Conservation (phyloP, 768 basidiomycete genomes). For the Tulasnella sp. region DNA sequence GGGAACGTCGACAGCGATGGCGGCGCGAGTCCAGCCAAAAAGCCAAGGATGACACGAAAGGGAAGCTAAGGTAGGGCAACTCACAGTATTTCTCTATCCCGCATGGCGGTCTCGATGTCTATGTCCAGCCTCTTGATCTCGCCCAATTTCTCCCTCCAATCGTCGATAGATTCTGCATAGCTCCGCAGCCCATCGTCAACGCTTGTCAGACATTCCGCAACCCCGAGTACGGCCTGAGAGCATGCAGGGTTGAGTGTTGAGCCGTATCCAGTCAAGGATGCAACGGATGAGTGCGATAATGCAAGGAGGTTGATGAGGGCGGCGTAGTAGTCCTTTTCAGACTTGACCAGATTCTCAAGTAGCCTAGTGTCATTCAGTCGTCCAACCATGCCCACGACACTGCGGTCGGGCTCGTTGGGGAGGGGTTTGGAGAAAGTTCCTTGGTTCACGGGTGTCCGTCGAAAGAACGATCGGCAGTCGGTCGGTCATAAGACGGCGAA, state of each 20-base stretch:
- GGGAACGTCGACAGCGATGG: not conserved
- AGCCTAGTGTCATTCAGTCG: slow-evolving; percentile 63
- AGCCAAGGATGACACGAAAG: not conserved
- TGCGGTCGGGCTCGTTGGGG: too few species aligned
- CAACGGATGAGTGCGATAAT: slow-evolving; percentile 46
- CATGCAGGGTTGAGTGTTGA: slow-evolving; percentile 48
- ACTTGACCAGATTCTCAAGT: slow-evolving; percentile 50
- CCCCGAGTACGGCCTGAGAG: slow-evolving; percentile 38
- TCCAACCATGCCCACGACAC: slow-evolving; percentile 44
- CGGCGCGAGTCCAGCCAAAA: not conserved
- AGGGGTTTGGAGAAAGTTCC: too few species aligned
- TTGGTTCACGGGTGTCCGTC: too few species aligned
- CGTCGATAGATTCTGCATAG: slow-evolving; percentile 50
- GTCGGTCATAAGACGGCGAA: too few species aligned
- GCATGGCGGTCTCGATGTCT: slow-evolving; percentile 53
- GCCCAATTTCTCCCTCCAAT: slow-evolving; percentile 52
- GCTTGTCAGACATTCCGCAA: slow-evolving; percentile 46
- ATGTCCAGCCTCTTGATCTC: slow-evolving; percentile 57
- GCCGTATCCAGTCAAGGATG: slow-evolving; percentile 62
- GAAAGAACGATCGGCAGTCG: too few species aligned
- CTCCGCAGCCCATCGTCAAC: slow-evolving; percentile 58
- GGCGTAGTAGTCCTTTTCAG: slow-evolving; percentile 63
- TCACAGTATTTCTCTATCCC: slow-evolving; percentile 75
- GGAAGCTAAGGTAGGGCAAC: slow-evolving; percentile 26
- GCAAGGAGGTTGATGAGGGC: slow-evolving; percentile 47